phyloP scores from a whole-genome alignment of 306 rosid species.

The Senna tora region DNA sequence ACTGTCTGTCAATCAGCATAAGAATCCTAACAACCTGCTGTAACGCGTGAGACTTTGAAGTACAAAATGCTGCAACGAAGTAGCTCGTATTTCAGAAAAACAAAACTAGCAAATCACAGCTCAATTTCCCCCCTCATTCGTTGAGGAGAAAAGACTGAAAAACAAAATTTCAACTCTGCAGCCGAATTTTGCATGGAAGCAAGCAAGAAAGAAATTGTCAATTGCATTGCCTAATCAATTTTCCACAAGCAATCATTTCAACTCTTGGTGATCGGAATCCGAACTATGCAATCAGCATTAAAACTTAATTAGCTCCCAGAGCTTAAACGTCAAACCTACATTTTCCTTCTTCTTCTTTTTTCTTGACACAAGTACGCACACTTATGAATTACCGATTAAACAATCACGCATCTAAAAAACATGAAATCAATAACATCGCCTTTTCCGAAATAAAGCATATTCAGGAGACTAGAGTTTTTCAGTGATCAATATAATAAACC shows the following conservation, averaged over 20 bases:
- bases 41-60: not conserved
- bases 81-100: not conserved
- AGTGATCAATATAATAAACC: not conserved
- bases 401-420: not conserved
- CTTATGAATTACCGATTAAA: not conserved
- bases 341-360: not conserved
- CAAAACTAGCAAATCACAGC: not conserved
- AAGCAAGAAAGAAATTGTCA: not conserved
- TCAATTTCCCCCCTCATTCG: not conserved
- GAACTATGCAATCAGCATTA: not conserved
- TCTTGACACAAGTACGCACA: not conserved
- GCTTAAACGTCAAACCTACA: not conserved
- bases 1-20: slow-evolving; percentile 36
- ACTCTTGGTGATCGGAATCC: slow-evolving; percentile 8
- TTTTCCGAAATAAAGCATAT: not conserved
- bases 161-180: not conserved
- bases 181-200: not conserved
- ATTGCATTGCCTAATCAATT: not conserved
- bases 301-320: not conserved
- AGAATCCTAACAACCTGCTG: slow-evolving; percentile 46
- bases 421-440: not conserved
- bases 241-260: slow-evolving; percentile 2
- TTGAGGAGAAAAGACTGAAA: not conserved
- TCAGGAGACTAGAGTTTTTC: not conserved
- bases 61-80: not conserved